Evolutionary conservation across 2,329 filamentous ascomycete genomes (phyloP).

Genomic region (Xylariaceae sp.): DNA sequence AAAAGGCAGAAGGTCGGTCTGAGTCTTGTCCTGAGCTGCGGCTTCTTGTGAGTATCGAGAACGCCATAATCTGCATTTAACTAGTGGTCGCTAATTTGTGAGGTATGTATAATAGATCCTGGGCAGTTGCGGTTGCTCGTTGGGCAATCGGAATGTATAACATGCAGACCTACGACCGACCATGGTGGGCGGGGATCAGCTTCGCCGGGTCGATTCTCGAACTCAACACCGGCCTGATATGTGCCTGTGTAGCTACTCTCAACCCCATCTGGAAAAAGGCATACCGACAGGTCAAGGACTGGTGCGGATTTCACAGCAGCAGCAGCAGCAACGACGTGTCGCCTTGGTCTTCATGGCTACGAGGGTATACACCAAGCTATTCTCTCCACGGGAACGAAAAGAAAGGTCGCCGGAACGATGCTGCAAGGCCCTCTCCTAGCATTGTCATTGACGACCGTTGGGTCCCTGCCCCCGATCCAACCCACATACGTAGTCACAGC

Average conservation of each 20-base stretch:
- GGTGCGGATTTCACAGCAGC: constrained; percentile 14
- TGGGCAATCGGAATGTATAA: constrained; percentile 27
- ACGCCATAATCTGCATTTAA: not conserved
- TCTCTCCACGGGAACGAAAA: constrained; percentile 8
- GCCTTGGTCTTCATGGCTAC: constrained; percentile 21
- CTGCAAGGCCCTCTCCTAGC: constrained; percentile 3
- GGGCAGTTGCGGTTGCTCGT: constrained; percentile 27
- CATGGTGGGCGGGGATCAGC: constrained; percentile 29
- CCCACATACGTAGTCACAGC: not conserved
- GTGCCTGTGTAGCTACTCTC: constrained; percentile 25
- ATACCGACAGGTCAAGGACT: constrained; percentile 15
- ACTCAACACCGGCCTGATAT: constrained; percentile 30
- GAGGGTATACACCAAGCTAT: constrained; percentile 7
- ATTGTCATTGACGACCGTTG: not conserved
- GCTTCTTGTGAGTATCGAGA: constrained; percentile 24
- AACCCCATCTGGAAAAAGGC: constrained; percentile 24
- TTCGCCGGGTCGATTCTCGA: constrained; percentile 29
- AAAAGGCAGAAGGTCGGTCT: constrained; percentile 25
- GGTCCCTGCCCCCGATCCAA: constrained; percentile 3
- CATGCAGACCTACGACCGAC: constrained; percentile 18
- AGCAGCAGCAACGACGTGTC: constrained; percentile 1
- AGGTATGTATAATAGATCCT: constrained; percentile 16
- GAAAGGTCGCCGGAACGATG: constrained; percentile 2
- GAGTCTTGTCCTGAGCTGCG: constrained; percentile 26
- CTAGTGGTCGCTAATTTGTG: constrained; percentile 2